phyloP scores from a whole-genome alignment of 306 rosid species.

The Calophaca sinica region DNA sequence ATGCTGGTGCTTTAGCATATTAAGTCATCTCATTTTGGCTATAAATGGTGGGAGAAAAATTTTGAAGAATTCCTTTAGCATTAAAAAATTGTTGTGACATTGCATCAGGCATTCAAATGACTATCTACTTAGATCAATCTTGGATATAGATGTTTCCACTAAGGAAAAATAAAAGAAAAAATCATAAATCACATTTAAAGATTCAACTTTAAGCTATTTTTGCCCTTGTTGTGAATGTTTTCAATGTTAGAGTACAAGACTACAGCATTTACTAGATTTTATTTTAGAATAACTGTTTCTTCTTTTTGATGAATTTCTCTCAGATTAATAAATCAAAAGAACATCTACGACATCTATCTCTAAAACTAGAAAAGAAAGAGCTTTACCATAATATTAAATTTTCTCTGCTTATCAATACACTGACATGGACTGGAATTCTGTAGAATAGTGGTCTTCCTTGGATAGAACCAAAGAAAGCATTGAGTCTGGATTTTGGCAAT shows the following conservation, averaged over 20 bases:
- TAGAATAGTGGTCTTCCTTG: conserved; percentile 95
- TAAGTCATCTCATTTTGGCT: background rate
- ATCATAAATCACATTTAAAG: conserved; percentile 1
- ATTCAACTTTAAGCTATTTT: background rate
- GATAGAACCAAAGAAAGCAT: conserved; percentile 62
- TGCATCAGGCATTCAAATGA: no score
- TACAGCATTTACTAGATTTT: background rate
- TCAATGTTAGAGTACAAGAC: background rate
- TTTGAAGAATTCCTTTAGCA: no score
- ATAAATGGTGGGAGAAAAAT: background rate
- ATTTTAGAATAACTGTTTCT: background rate
- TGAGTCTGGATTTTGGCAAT: conserved; percentile 65
- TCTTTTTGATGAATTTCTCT: background rate
- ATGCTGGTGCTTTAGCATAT: background rate
- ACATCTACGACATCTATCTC: background rate
- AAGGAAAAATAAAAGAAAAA: no score
- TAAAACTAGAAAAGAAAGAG: background rate
- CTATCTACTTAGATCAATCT: no score
- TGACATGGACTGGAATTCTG: conserved; percentile 46
- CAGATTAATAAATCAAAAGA: background rate
- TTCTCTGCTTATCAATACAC: conserved; percentile 20
- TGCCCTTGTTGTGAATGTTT: background rate
- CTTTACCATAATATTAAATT: conserved; percentile 1
- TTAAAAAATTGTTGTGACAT: no score
- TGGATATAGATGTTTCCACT: no score